phyloP scores from a whole-genome alignment of 78 protist species.

The Cyanophora paradoxa region DNA sequence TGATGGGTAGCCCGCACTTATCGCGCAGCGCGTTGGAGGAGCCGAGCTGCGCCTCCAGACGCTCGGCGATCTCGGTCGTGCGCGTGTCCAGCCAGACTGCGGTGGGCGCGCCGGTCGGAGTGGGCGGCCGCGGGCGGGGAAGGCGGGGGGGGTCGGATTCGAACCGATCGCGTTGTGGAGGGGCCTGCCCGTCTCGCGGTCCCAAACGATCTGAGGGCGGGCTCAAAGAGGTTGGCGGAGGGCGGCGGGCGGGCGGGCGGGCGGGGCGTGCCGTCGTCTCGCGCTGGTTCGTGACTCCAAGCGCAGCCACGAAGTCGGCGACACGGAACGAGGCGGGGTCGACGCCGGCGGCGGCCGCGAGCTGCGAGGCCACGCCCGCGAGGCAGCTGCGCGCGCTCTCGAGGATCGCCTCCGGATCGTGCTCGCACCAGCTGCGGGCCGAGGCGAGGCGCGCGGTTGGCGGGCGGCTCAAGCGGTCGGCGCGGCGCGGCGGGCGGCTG shows the following conservation, averaged over 20 bases:
- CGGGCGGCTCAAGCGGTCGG: no score
- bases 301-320: constrained; percentile 32
- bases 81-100: constrained; percentile 59
- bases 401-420: constrained; percentile 72
- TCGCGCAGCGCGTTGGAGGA: not conserved
- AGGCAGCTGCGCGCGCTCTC: constrained; percentile 35
- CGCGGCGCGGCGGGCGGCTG: no score
- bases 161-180: constrained; percentile 74
- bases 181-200: constrained; percentile 73
- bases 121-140: no score
- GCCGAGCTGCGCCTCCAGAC: constrained; percentile 6
- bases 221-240: no score
- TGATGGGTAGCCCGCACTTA: constrained; percentile 85
- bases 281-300: constrained; percentile 95
- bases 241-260: no score
- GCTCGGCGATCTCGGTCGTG: constrained; percentile 30
- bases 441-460: no score
- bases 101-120: not conserved
- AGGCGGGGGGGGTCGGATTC: no score
- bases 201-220: no score
- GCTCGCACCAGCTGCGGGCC: constrained; percentile 74
- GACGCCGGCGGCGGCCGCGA: not conserved
- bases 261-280: constrained; percentile 90
- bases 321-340: not conserved
- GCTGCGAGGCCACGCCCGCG: constrained; percentile 4